phyloP scores from a whole-genome alignment of 108 stramenopile species.

The Cyclotella baltica region DNA sequence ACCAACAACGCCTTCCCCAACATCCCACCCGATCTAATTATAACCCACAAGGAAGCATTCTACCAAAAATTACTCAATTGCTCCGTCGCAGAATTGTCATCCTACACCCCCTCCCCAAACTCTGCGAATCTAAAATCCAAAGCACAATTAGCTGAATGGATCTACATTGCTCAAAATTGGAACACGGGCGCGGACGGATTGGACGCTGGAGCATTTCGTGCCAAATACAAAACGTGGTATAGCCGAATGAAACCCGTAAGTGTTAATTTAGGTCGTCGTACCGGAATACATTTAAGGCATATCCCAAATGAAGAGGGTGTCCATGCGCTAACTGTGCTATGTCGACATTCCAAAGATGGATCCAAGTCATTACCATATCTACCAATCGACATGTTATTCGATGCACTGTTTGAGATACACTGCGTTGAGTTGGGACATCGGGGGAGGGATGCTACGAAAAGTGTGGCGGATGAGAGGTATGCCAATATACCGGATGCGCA shows the following conservation, averaged over 20 bases:
- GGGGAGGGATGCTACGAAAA: slow-evolving; percentile 48
- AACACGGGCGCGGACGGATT: slow-evolving; percentile 47
- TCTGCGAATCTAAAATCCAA: slow-evolving; percentile 42
- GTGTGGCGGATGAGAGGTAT: slow-evolving; percentile 47
- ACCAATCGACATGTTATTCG: slow-evolving; percentile 33
- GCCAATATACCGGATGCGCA: slow-evolving; percentile 53
- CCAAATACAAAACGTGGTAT: slow-evolving; percentile 57
- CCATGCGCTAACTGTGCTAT: slow-evolving; percentile 21
- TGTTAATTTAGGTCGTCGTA: slow-evolving; percentile 43
- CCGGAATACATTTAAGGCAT: slow-evolving; percentile 48
- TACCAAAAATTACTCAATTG: slow-evolving; percentile 28
- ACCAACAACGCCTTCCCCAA: background rate
- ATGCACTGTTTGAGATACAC: slow-evolving; percentile 55
- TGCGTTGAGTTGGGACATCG: slow-evolving; percentile 39
- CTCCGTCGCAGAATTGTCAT: background rate
- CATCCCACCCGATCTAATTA: slow-evolving; percentile 18
- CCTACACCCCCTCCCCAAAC: slow-evolving; percentile 13
- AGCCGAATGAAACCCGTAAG: slow-evolving; percentile 48
- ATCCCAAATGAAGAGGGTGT: slow-evolving; percentile 8
- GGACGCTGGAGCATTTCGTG: slow-evolving; percentile 45
- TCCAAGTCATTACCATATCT: slow-evolving; percentile 42
- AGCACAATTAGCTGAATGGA: slow-evolving; percentile 43
- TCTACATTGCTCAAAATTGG: slow-evolving; percentile 47
- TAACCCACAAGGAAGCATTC: slow-evolving; percentile 33
- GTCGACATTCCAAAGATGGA: slow-evolving; percentile 50